Evolutionary conservation across 331 rosid genomes (phyloP), one percentile per base, ranked within the genome.

Genomic region (Malus hybrid): DNA sequence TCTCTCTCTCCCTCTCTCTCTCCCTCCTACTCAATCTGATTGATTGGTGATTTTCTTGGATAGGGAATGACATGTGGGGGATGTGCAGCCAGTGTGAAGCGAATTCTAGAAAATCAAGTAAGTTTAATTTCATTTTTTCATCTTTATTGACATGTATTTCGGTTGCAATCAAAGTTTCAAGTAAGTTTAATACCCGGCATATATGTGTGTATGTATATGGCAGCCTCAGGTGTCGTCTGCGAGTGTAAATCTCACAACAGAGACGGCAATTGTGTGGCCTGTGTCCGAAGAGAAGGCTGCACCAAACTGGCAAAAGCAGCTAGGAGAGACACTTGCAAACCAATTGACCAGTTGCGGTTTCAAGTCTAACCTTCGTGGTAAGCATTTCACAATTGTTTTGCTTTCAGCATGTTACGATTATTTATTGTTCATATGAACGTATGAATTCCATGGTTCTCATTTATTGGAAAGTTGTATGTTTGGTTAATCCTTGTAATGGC

Each of bases 21-120:
- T 22, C 28, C 1, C 64, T 10, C 64, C 6, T 32, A 6, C 10
- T 31, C 52, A 10, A 33, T 73, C 33, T 36, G 42, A 29, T 71
- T 36, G 42, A 29, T 71, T 69, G 55, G 18, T 73, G 57, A 2
- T 56, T 29, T 79, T 48, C 74, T 77, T 39, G 12, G 71, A 20
- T 61, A 89, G 96, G 98, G 97, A 69, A 93, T 93, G 98, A 82
- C 93, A 63, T 93, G 98, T 60, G 98, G 96, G 16, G 98, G 98
- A 31, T 93, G 98, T 74, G 97, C 97, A 16, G 89, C 86, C 22
- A 93, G 89, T 81, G 98, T 93, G 83, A 93, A 88, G 83, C 90
- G 88, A 70, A 83, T 89, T 63, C 76, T 93, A 12, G 96, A 93
- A 84, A 88, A 86, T 77, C 96, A 87, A 85, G 98, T 91, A 79